Conservation (phyloP, 805 yeast genomes). For the Hagleromyces aurorensis region DNA sequence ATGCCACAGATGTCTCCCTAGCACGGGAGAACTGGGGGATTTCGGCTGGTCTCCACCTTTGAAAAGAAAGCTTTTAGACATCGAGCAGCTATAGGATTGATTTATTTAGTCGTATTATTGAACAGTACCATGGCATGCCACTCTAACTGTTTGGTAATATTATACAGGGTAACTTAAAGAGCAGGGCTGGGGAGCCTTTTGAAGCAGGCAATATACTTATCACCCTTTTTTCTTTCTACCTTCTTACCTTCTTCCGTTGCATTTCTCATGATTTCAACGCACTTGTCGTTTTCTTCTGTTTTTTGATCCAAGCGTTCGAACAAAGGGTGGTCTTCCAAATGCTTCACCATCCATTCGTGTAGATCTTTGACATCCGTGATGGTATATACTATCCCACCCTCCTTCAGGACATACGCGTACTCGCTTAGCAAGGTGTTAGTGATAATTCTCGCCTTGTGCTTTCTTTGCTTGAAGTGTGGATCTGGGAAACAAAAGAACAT, state of each 20-base stretch:
- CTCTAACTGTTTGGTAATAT: not conserved
- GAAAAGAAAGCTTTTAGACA: slow-evolving; percentile 25
- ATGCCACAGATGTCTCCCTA: slow-evolving; percentile 36
- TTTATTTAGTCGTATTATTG: too few species aligned
- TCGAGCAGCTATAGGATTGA: too few species aligned
- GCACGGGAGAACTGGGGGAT: slow-evolving; percentile 30
- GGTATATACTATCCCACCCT: slow-evolving; percentile 85
- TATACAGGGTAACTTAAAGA: not conserved
- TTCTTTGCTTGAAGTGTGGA: slow-evolving; percentile 95
- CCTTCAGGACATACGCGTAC: slow-evolving; percentile 82
- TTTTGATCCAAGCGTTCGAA: slow-evolving; percentile 72
- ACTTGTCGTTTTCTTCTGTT: slow-evolving; percentile 72
- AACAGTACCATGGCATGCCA: too few species aligned
- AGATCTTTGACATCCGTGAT: slow-evolving; percentile 93
- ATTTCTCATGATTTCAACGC: slow-evolving; percentile 80
- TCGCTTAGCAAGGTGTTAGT: slow-evolving; percentile 84
- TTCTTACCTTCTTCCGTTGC: slow-evolving; percentile 99
- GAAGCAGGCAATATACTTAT: slow-evolving; percentile 83
- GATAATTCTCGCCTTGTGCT: slow-evolving; percentile 93
- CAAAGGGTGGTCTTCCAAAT: slow-evolving; percentile 82
- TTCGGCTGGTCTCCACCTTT: slow-evolving; percentile 34
- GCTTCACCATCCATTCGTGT: slow-evolving; percentile 94
- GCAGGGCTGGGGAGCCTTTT: slow-evolving; percentile 59
- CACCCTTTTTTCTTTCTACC: slow-evolving; percentile 84
- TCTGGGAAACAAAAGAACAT: slow-evolving; percentile 99